Evolutionary conservation across 1,284 basidiomycete species (phyloP), one percentile per base, ranked within the genome.

Genomic region (Austroboletus novae-zelandiae): DNA sequence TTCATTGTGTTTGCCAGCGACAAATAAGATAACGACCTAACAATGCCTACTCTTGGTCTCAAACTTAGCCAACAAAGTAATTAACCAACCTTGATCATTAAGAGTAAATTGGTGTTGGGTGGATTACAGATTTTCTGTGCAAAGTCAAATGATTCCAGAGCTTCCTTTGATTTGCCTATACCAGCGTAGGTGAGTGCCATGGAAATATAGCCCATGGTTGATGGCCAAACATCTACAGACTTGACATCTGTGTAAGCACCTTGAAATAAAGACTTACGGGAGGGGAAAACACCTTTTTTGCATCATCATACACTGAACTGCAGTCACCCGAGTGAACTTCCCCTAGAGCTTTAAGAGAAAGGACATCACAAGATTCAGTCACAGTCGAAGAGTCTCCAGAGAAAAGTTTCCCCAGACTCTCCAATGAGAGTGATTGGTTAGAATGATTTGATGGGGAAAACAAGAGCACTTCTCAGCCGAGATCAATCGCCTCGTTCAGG

Each of bases 121-220:
- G 40, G 31, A 45, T 27, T 29, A 29, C 40, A 50, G 2, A 39
- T 47, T 18, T 9, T 27, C 13, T 54, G 39, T 4, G 15, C 47
- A 3, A 54, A 42, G 27, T 54, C 53, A 11, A 48, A 43, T 1
- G 27, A 10, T 29, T 35, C 31, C 15, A 46, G 17, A 7, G 43
- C 52, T 30, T 39, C 32, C 10, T 53, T 45, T 5, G 10, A 14
- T 15, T 45, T n/a, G 8, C 17, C 37, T n/a, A 10, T 30, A n/a
- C 51, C 40, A 14, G 27, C 27, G 29, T 40, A 40, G 4, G 52
- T 39, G 18, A 45, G 42, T 41, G 52, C 32, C 11, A 27, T 45
- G 20, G 39, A 20, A n/a, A 54, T 42, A 30, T 53, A 47, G 1
- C 52, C 53, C n/a, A 54, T 43, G 5, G 44, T 30, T 8, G 53